Percentiles rank a stretch among this genome's conserved stretches.
Evolutionary conservation across 257 asterid genomes (phyloP).

Genomic region (Nicotiana knightiana): DNA sequence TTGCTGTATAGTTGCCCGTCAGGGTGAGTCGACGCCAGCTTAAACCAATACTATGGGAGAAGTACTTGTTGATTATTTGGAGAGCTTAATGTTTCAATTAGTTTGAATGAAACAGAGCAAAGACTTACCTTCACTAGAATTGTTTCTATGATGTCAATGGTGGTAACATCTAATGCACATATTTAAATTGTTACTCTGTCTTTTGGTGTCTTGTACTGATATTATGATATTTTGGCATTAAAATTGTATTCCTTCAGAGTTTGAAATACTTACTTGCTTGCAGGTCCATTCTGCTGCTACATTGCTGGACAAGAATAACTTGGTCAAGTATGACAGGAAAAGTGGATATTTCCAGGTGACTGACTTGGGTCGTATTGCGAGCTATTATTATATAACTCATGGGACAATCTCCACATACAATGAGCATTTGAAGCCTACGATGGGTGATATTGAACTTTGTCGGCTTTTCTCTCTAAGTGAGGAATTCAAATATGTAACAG

Average conservation of each 20-base stretch:
- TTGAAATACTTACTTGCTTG: constrained; percentile 4
- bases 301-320: constrained; percentile 34
- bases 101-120: neutral
- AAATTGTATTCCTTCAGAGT: neutral
- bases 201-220: neutral
- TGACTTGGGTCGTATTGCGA: constrained; percentile 46
- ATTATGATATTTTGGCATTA: neutral
- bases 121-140: neutral
- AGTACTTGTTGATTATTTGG: neutral
- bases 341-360: constrained; percentile 47
- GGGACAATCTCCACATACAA: constrained; percentile 39
- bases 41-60: no score
- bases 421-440: constrained; percentile 40
- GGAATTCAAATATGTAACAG: constrained; percentile 40
- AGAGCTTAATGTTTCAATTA: neutral
- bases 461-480: constrained; percentile 43
- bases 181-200: neutral
- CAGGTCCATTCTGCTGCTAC: constrained; percentile 48
- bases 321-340: constrained; percentile 36
- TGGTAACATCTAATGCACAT: neutral
- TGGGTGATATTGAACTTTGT: constrained; percentile 47
- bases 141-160: neutral
- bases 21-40: neutral
- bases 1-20: neutral
- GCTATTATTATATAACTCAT: constrained; percentile 41